Conservation (phyloP, 176 grass and related monocot genomes). For the Eragrostis curvula region DNA sequence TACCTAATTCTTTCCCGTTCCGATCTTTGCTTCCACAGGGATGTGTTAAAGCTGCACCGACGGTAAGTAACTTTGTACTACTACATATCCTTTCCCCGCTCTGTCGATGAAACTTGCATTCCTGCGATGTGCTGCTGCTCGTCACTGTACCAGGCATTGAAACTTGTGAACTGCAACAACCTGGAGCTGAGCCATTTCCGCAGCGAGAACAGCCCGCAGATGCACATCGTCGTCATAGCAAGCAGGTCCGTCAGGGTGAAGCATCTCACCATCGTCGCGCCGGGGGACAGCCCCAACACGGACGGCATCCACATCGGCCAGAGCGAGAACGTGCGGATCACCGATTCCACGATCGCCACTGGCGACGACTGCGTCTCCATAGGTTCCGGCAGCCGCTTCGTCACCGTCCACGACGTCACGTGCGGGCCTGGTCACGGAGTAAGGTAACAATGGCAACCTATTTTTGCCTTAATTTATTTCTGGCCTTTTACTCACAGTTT, state of each 20-base stretch:
- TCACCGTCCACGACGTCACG: constrained; percentile 34
- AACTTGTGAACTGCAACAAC: constrained; percentile 24
- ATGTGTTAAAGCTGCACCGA: constrained; percentile 25
- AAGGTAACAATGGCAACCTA: constrained; percentile 39
- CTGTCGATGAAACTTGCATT: neutral
- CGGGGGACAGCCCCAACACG: constrained; percentile 62
- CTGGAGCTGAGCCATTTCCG: constrained; percentile 27
- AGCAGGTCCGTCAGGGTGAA: constrained; percentile 20
- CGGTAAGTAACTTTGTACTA: neutral
- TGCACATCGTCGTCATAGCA: constrained; percentile 39
- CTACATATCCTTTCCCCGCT: too few relatives aligned
- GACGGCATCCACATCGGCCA: constrained; percentile 60
- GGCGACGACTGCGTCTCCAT: constrained; percentile 78
- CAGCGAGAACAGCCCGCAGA: constrained; percentile 53
- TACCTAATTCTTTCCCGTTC: neutral
- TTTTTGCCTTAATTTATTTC: neutral
- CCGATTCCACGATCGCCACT: constrained; percentile 13
- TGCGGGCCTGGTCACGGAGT: constrained; percentile 70
- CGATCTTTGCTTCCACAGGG: neutral
- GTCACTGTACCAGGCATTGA: constrained; percentile 14
- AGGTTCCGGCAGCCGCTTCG: constrained; percentile 35
- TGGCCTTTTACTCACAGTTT: too few relatives aligned
- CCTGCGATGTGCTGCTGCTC: neutral
- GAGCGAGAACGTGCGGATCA: constrained; percentile 42
- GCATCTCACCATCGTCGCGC: constrained; percentile 43